Base-by-base conservation (phyloP, 257 asterid species). In the Datura wrightii region DNA sequence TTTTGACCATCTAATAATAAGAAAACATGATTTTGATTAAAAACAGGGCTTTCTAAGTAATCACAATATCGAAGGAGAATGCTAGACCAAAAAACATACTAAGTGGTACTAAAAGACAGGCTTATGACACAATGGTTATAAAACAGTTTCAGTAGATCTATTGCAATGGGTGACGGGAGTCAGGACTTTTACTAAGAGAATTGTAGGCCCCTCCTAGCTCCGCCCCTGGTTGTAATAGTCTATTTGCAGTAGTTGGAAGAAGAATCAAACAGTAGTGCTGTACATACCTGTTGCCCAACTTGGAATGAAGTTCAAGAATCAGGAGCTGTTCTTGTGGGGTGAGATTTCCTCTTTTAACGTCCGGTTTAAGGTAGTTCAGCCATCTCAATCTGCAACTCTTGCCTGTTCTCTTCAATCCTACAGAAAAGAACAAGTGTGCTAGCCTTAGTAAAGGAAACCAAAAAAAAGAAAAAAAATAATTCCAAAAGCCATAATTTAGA, bases 321-420 rank as follows among this genome's bases (percentile, higher is more conserved):
- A 89, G 19, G 16, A 89, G 79, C 5, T 89, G 91, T 69, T 89
- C 91, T 5, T 87, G 58, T 0, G 89, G 87, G 53, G 83, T 74
- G 66, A 89, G 90, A 78, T 89, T 89, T 79, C 91, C 91, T 18
- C 86, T 88, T 59, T 85, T 89, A 41, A 87, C 84, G 5, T 89
- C 91, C n/a, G 91, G 91, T 85, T 89, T 89, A 7, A 89, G 46
- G 46, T 89, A 89, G 53, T 89, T 89, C n/a, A 89, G 85, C 91
- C 91, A 89, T 79, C 91, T 87, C 72, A 89, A 74, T 69, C 91
- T 87, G 46, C 91, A 89, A 46, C 91, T 89, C 87, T 89, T 89
- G 31, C 91, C 91, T 1, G 88, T 89, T 62, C 91, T 87, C 54
- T 84, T 87, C 86, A 89, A 41, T 14, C 91, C 91, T 89, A 69